phyloP scores from a whole-genome alignment of 805 yeast genomes.

The Saccharomycopsis sp. region DNA sequence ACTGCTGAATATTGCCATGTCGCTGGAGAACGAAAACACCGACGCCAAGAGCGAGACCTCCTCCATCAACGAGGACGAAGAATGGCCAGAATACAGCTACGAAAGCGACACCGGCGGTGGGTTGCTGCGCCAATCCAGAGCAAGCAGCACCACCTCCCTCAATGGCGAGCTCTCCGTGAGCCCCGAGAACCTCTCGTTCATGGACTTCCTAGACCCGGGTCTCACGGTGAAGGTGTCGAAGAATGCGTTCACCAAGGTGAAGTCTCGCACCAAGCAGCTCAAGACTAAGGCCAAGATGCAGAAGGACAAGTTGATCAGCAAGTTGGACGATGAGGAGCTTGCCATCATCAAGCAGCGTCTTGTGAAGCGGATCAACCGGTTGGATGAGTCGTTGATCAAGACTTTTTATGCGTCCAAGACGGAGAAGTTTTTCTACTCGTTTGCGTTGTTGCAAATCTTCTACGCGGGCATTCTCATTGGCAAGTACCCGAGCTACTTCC shows the following conservation, averaged over 20 bases:
- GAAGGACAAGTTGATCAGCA: constrained; percentile 19
- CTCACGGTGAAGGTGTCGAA: constrained; percentile 24
- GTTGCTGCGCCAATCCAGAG: neutral
- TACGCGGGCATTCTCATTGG: constrained; percentile 72
- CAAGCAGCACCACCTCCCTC: neutral
- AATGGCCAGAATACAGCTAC: neutral
- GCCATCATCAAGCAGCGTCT: constrained; percentile 23
- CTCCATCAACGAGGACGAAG: neutral
- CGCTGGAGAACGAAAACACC: neutral
- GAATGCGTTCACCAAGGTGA: constrained; percentile 20
- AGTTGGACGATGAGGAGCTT: constrained; percentile 23
- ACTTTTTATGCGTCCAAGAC: constrained; percentile 39
- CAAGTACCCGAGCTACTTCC: constrained; percentile 66
- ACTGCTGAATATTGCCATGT: too few species aligned
- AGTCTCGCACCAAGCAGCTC: constrained; percentile 16
- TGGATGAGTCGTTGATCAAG: constrained; percentile 31
- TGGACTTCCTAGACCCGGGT: constrained; percentile 27
- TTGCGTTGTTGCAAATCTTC: constrained; percentile 60
- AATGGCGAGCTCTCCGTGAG: too few species aligned
- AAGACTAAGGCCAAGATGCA: constrained; percentile 21
- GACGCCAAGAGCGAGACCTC: neutral
- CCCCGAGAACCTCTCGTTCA: constrained; percentile 24
- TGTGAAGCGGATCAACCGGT: constrained; percentile 28
- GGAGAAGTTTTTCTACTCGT: constrained; percentile 76
- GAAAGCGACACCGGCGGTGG: neutral